Evolutionary conservation across 108 stramenopile genomes (phyloP), one percentile per base, ranked within the genome.

Genomic region (Halocafeteria seosinensis): DNA sequence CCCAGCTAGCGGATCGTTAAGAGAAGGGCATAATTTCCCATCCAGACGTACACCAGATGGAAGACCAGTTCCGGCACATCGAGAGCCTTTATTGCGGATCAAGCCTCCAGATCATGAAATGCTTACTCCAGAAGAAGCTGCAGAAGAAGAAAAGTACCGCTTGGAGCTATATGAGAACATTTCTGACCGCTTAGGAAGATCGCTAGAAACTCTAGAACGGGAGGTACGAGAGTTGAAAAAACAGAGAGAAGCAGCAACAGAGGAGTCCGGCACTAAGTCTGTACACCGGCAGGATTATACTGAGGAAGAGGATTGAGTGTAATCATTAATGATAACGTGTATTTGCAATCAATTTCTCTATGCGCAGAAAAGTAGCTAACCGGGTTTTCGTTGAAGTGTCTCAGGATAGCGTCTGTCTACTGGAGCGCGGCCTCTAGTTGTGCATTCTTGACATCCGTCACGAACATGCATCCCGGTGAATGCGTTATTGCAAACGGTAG

Each of bases 391-490:
- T n/a, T n/a, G n/a, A n/a, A n/a, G n/a, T n/a, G n/a, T n/a, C n/a
- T n/a, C n/a, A n/a, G n/a, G n/a, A n/a, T n/a, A n/a, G n/a, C n/a
- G n/a, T n/a, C 8, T 26, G 9, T 17, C 34, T 9, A 62, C 11
- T 65, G 25, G 57, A 11, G 50, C 42, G n/a, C n/a, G 24, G 21
- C 17, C 59, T 65, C 30, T 50, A 73, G 68, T 2, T 30, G 38
- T 23, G 67, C 73, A 36, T 73, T 73, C 26, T n/a, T n/a, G 5
- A 62, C 55, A 37, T 73, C 68, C 21, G 50, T 33, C 29, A 92
- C 87, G 63, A 92, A 85, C 90, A 92, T 92, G 65, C 85, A 77
- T n/a, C 90, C 90, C 13, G 90, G 85, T 9, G 65, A 66, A 62
- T 92, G 90, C 30, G 88, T 88, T 13, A 31, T 31, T 42, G 89